Conservation (phyloP, 106 monocot genomes). For the Dendrobium officinale region DNA sequence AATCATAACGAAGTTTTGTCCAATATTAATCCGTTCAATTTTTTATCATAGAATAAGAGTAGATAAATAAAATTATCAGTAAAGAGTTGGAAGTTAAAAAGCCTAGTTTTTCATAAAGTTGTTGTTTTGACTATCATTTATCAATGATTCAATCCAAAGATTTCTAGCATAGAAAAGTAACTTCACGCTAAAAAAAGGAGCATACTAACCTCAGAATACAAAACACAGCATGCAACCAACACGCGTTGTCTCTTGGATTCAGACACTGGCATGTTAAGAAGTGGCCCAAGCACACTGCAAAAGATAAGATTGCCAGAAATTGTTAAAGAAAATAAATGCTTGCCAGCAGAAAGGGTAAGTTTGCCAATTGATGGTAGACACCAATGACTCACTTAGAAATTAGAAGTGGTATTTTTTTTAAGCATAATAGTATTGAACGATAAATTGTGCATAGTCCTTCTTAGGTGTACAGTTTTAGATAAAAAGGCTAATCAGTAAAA, state of each 20-base stretch:
- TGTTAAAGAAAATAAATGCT: neutral
- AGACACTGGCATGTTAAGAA: constrained; percentile 93
- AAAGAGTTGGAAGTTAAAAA: neutral
- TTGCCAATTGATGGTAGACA: neutral
- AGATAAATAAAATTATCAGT: neutral
- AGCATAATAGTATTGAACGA: no score
- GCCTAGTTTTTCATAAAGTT: neutral
- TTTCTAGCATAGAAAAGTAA: neutral
- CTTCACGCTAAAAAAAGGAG: neutral
- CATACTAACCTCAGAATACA: constrained; percentile 90
- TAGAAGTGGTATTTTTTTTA: neutral
- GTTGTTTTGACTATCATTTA: neutral
- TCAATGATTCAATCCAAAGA: neutral
- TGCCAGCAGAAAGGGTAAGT: neutral
- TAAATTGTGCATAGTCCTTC: no score
- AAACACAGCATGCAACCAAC: constrained; percentile 78
- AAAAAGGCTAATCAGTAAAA: no score
- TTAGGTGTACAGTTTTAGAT: no score
- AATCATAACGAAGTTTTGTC: neutral
- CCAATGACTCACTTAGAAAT: neutral
- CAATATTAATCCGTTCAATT: neutral
- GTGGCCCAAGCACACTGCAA: constrained; percentile 86
- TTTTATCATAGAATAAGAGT: neutral
- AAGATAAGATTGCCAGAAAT: neutral
- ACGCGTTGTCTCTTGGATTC: constrained; percentile 98